Evolutionary conservation across 306 rosid genomes (phyloP).

Genomic region (Inga oerstediana): DNA sequence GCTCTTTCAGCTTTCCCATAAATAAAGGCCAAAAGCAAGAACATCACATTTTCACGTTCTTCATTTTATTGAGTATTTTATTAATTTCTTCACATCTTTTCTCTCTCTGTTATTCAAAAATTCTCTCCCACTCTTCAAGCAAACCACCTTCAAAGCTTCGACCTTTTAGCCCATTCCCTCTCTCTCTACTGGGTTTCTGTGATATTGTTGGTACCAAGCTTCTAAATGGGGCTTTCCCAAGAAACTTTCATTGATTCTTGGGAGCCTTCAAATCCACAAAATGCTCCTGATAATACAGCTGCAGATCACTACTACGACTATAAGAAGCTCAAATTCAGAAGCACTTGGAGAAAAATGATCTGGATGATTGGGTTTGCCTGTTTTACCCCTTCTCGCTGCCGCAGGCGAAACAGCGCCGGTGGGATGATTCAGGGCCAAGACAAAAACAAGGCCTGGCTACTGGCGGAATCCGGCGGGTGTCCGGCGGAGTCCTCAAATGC

Average conservation of each 20-base stretch:
- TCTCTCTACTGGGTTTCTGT: slow-evolving; percentile 46
- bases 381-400: slow-evolving; percentile 43
- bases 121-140: slow-evolving; percentile 62
- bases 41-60: slow-evolving; percentile 26
- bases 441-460: slow-evolving; percentile 62
- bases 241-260: slow-evolving; percentile 36
- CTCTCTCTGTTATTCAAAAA: slow-evolving; percentile 22
- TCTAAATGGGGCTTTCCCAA: slow-evolving; percentile 51
- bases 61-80: background rate
- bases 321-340: slow-evolving; percentile 42
- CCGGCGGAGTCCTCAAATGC: slow-evolving; percentile 52
- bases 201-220: slow-evolving; percentile 47
- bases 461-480: slow-evolving; percentile 72
- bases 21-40: background rate
- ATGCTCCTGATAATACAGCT: slow-evolving; percentile 2
- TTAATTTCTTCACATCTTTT: background rate
- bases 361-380: slow-evolving; percentile 58
- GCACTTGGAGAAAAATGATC: slow-evolving; percentile 55
- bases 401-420: slow-evolving; percentile 19
- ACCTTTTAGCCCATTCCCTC: slow-evolving; percentile 11
- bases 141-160: slow-evolving; percentile 38
- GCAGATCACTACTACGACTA: slow-evolving; percentile 34
- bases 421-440: slow-evolving; percentile 24
- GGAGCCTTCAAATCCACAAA: slow-evolving; percentile 35
- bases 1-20: slow-evolving; percentile 1